These are phyloP conservation scores for Cicer bijugum DNA, from an alignment of 306 rosid species.

Conservation along the genomic window DNA sequence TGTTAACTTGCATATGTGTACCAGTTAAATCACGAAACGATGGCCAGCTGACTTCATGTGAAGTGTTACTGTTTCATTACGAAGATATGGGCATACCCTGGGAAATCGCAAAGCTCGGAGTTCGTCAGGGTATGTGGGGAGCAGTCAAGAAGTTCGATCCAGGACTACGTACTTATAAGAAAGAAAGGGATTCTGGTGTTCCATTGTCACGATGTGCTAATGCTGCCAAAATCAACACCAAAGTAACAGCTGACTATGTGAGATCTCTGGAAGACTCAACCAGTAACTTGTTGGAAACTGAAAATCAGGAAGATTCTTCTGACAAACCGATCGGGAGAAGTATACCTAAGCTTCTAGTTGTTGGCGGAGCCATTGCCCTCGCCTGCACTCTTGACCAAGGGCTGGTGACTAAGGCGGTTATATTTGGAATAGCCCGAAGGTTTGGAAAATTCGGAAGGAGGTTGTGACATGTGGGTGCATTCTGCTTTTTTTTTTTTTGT, in stretches of 20 bases:
- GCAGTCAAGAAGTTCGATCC: slow-evolving; percentile 91
- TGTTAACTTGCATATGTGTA: slow-evolving; percentile 38
- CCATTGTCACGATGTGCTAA: slow-evolving; percentile 66
- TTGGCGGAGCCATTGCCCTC: slow-evolving; percentile 82
- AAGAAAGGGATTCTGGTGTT: slow-evolving; percentile 63
- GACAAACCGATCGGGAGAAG: slow-evolving; percentile 64
- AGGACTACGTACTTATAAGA: slow-evolving; percentile 69
- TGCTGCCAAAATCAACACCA: slow-evolving; percentile 76
- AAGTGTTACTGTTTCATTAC: slow-evolving; percentile 79
- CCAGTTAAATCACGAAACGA: slow-evolving; percentile 82
- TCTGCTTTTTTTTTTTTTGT: slow-evolving; percentile 39
- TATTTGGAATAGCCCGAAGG: slow-evolving; percentile 90
- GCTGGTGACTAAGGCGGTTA: slow-evolving; percentile 81
- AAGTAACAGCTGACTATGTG: slow-evolving; percentile 65
- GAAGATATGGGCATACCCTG: slow-evolving; percentile 99
- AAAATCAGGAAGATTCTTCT: slow-evolving; percentile 50
- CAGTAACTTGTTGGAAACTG: slow-evolving; percentile 47
- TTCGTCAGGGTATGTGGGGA: slow-evolving; percentile 99
- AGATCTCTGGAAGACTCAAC: slow-evolving; percentile 59
- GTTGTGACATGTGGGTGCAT: slow-evolving; percentile 60
- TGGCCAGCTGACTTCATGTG: slow-evolving; percentile 77
- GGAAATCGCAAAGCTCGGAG: slow-evolving; percentile 96
- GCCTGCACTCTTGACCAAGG: slow-evolving; percentile 92
- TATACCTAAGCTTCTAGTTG: slow-evolving; percentile 71
- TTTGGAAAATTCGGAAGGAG: slow-evolving; percentile 80